Evolutionary conservation across 441 rosid genomes (phyloP).

Genomic region (Biscutella laevigata): DNA sequence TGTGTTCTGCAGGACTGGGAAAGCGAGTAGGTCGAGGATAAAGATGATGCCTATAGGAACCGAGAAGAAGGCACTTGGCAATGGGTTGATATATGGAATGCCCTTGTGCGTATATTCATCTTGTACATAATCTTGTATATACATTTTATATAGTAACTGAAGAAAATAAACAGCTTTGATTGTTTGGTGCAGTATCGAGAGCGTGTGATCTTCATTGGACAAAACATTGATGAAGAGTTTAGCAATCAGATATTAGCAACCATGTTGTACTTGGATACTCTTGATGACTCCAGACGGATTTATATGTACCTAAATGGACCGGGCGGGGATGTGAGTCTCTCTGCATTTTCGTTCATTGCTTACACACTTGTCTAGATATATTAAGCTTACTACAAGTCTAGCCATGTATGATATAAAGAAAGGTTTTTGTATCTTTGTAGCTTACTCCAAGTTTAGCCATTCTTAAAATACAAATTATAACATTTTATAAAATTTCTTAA

Average conservation of each 20-base stretch:
- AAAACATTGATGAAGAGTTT: constrained; percentile 66
- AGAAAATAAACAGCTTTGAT: neutral
- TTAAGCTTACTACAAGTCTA: too few relatives aligned
- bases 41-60: constrained; percentile 81
- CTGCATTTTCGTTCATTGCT: neutral
- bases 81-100: constrained; percentile 87
- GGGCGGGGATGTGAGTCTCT: constrained; percentile 77
- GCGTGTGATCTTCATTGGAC: constrained; percentile 73
- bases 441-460: constrained; percentile 73
- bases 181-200: constrained; percentile 68
- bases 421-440: constrained; percentile 30
- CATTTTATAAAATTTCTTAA: too few relatives aligned
- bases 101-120: constrained; percentile 48
- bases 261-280: constrained; percentile 76
- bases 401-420: neutral
- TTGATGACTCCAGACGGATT: constrained; percentile 58
- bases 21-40: constrained; percentile 41
- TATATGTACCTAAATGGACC: constrained; percentile 64
- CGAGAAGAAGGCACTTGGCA: constrained; percentile 86
- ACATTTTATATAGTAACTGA: neutral
- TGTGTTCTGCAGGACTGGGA: constrained; percentile 37
- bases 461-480: too few relatives aligned
- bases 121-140: neutral
- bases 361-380: too few relatives aligned
- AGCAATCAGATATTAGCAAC: constrained; percentile 87